Percentiles rank a stretch among this genome's conserved stretches.
Evolutionary conservation across 164 flowering plant genomes (phyloP).

Genomic region (Tetrastigma voinierianum): DNA sequence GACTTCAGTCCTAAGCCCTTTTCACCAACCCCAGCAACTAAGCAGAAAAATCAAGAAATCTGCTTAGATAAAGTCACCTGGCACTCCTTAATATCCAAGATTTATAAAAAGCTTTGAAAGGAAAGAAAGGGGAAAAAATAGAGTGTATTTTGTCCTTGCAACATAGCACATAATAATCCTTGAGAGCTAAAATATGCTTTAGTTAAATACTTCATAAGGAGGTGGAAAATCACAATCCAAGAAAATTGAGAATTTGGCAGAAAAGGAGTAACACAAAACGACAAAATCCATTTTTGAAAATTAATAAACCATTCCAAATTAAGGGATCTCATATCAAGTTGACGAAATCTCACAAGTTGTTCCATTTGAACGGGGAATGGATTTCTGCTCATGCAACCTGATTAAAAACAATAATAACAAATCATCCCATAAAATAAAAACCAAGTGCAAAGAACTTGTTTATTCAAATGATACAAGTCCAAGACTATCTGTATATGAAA

Average conservation of each 20-base stretch:
- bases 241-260: not conserved
- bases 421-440: not conserved
- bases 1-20: too few relatives aligned
- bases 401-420: conserved; percentile 1
- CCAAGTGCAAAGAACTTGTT: not conserved
- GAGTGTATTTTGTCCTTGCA: not conserved
- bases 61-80: too few relatives aligned
- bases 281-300: not conserved
- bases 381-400: not conserved
- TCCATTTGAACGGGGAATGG: not conserved
- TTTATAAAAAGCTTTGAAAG: too few relatives aligned
- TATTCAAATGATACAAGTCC: not conserved
- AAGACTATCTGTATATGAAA: not conserved
- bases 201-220: not conserved
- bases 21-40: too few relatives aligned
- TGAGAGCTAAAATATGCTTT: not conserved
- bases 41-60: too few relatives aligned
- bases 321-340: not conserved
- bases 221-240: not conserved
- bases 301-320: not conserved
- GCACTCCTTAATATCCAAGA: too few relatives aligned
- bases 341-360: not conserved
- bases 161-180: not conserved
- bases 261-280: not conserved
- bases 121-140: too few relatives aligned